Evolutionary conservation across 2,329 filamentous ascomycete genomes (phyloP).

Genomic region (Aureobasidium namibiae): DNA sequence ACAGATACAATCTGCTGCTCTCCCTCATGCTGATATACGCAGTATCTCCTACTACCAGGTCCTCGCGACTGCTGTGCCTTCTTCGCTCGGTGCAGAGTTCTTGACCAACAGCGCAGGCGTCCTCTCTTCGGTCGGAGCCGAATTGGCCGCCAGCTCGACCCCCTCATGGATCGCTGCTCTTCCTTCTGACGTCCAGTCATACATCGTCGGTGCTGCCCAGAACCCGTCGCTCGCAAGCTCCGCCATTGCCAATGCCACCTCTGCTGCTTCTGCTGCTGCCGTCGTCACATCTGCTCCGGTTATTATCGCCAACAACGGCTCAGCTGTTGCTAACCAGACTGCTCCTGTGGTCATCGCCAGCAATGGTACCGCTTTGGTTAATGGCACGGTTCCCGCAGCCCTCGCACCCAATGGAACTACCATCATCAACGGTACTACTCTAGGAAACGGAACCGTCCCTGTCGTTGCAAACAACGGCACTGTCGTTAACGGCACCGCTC

Average conservation of each 20-base stretch:
- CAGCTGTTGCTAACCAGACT: conserved; percentile 8
- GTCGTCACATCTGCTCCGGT: conserved; percentile 12
- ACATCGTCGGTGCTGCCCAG: conserved; percentile 24
- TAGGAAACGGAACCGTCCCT: conserved; percentile 15
- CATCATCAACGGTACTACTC: conserved; percentile 11
- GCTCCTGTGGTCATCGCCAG: background rate
- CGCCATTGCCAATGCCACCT: conserved; percentile 15
- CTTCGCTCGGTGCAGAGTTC: conserved; percentile 31
- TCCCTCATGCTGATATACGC: conserved; percentile 10
- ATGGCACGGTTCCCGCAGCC: background rate
- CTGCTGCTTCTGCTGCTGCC: conserved; percentile 13
- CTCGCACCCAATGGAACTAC: background rate
- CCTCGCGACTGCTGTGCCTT: conserved; percentile 38
- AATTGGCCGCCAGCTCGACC: conserved; percentile 35
- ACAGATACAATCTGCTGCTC: background rate
- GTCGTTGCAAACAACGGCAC: conserved; percentile 13
- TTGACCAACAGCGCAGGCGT: conserved; percentile 35
- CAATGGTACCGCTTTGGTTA: conserved; percentile 15
- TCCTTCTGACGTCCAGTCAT: conserved; percentile 36
- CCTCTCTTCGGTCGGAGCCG: conserved; percentile 33
- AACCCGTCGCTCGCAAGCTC: conserved; percentile 19
- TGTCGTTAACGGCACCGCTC: background rate
- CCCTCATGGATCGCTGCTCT: conserved; percentile 39
- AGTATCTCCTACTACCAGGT: conserved; percentile 33
- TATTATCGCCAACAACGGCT: conserved; percentile 6